Base-by-base conservation (phyloP, 805 yeast genomes). In the Pichia exigua region DNA sequence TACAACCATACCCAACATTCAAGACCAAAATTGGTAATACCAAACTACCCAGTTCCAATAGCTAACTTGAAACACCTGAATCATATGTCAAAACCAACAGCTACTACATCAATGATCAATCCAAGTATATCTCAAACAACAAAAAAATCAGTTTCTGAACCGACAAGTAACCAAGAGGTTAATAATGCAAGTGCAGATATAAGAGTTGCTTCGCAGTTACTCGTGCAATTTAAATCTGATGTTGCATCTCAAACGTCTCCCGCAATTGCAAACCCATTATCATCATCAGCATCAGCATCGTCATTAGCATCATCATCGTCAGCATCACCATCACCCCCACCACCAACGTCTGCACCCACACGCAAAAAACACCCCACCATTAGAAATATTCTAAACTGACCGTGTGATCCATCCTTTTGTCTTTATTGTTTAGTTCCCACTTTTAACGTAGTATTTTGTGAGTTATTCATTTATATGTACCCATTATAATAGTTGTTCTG, bases 101-200 rank as follows among this genome's bases (percentile, higher is more conserved):
- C 38, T 3, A 15, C 38, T 5, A 18, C 18, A 15, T 32, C 18
- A 32, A 15, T 32, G 9, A 3, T 39, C 2, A 45, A 5, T n/a
- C 11, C 47, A 30, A 15, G 9, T 15, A 15, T 32, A 13, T 15
- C 18, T 15, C 4, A 32, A 32, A 32, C 38, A 32, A 8, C 5
- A 15, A 32, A 5, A 4, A 3, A 28, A 9, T 10, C 32, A 3
- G 5, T 32, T 15, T 15, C 44, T 18, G 30, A 17, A 1, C 24
- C 49, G 10, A 12, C 10, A 2, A 20, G 8, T 2, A 15, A n/a
- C n/a, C 22, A 17, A n/a, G n/a, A n/a, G n/a, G n/a, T n/a, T n/a
- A n/a, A n/a, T n/a, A n/a, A n/a, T 7, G 5, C 42, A n/a, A 50
- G 50, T 45, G 42, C 49, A 2, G 58, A 44, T 13, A 48, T 42